Percentiles rank a stretch among this genome's conserved stretches.
phyloP scores from a whole-genome alignment of 305 asterid genomes.

The Fraxinus platypoda region DNA sequence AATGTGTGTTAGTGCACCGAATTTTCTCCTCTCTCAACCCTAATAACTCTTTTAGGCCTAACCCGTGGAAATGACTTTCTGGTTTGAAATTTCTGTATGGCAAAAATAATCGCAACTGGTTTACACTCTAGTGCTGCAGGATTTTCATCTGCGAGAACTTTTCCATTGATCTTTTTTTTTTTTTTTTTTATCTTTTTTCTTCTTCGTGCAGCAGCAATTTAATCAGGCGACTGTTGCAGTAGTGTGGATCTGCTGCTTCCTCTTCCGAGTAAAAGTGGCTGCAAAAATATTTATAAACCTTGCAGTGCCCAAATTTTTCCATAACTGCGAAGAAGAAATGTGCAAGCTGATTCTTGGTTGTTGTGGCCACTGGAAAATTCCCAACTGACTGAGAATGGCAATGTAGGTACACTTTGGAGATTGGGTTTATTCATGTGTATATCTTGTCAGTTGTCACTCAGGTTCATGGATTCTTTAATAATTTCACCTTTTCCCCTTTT shows the following conservation, averaged over 20 bases:
- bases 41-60: not conserved
- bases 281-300: slow-evolving; percentile 15
- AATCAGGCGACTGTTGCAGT: slow-evolving; percentile 19
- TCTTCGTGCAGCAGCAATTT: slow-evolving; percentile 14
- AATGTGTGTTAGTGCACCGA: not conserved
- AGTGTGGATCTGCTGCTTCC: not conserved
- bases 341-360: slow-evolving; percentile 24
- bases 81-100: slow-evolving; percentile 1
- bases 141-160: not conserved
- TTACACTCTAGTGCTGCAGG: not conserved
- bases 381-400: slow-evolving; percentile 23
- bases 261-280: slow-evolving; percentile 14
- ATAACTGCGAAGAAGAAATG: slow-evolving; percentile 11
- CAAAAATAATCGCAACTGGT: not conserved
- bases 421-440: slow-evolving; percentile 22
- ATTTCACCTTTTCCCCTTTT: not conserved
- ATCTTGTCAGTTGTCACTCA: slow-evolving; percentile 11
- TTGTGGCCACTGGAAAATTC: slow-evolving; percentile 17
- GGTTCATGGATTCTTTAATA: slow-evolving; percentile 17
- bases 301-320: slow-evolving; percentile 14
- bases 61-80: not conserved
- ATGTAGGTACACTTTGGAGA: slow-evolving; percentile 15
- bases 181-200: not conserved
- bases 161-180: not conserved
- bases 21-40: not conserved